Evolutionary conservation across 768 basidiomycete genomes (phyloP).

Genomic region (Atractiella rhizophila): DNA sequence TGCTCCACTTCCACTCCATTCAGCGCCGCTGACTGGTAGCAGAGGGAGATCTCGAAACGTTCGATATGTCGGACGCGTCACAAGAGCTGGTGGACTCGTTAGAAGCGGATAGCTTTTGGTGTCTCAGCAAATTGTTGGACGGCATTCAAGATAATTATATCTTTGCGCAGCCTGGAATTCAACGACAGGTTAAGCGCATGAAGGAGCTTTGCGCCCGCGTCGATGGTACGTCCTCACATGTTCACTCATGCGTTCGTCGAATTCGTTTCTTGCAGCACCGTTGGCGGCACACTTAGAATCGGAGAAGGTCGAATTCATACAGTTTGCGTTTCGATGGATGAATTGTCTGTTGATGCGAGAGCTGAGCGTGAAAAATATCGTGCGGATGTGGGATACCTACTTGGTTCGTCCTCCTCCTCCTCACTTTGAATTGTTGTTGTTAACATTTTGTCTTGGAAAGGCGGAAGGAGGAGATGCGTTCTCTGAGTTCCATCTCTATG

Average conservation of each 20-base stretch:
- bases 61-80: constrained; percentile 55
- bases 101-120: constrained; percentile 97
- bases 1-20: neutral
- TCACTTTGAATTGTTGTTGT: too few species aligned
- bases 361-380: constrained; percentile 84
- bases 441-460: too few species aligned
- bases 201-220: constrained; percentile 72
- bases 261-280: constrained; percentile 36
- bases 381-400: constrained; percentile 99
- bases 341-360: constrained; percentile 96
- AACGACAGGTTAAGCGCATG: constrained; percentile 78
- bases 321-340: constrained; percentile 99
- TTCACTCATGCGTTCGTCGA: neutral
- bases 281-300: constrained; percentile 61
- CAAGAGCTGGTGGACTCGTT: constrained; percentile 47
- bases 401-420: constrained; percentile 43
- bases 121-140: constrained; percentile 74
- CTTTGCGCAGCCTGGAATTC: constrained; percentile 84
- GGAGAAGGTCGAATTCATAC: constrained; percentile 95
- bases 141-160: constrained; percentile 99
- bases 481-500: constrained; percentile 94
- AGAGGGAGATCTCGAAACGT: constrained; percentile 77
- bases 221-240: constrained; percentile 35
- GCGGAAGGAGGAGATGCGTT: constrained; percentile 94
- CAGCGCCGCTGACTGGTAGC: too few species aligned